Base-by-base conservation (phyloP, 2,329 filamentous ascomycete species). In the Metarhizium anisopliae region DNA sequence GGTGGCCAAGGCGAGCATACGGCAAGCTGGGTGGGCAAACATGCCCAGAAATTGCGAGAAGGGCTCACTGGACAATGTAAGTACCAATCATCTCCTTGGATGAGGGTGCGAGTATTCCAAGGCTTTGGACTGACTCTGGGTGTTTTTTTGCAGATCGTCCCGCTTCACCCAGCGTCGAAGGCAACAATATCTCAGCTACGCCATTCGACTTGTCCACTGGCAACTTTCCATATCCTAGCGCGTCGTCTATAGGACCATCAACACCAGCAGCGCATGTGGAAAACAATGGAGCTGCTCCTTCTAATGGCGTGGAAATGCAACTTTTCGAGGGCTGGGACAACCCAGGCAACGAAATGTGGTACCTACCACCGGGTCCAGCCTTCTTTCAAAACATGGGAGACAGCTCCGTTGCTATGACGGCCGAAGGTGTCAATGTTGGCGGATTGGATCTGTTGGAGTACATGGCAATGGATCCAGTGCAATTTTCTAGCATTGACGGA, bases 381-480 rank as follows among this genome's bases (percentile, higher is more conserved):
- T 82, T 86, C 56, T 86, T 84, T 68, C 82, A 85, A 63, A 85
- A 84, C 64, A 76, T 85, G 63, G 80, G 80, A 58, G 82, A 82
- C 59, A 76, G 77, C 38, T 76, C 76, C 6, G 82, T 86, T 10
- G 82, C 82, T 47, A 85, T 86, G 80, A 86, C 83, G 2, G 81
- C 83, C 8, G 83, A 86, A 61, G 83, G 83, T 32, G 80, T 86
- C 52, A 85, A 85, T 61, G 80, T 87, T 2, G 83, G 83, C 10
- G 84, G 84, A 0, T 73, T 86, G 36, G 84, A 87, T 64, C 65
- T 87, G 61, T 75, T 87, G 14, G 84, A 87, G 64, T 86, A 83
- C 60, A 85, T 86, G 82, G 79, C 81, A 7, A 82, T 85, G 78
- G 83, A 82, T 43, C 67, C 71, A 3, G 66, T 67, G 40, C 71